These are phyloP conservation scores for Talaromyces sp. DNA, from an alignment of 2,329 filamentous ascomycete genomes.

Conservation along the genomic window DNA sequence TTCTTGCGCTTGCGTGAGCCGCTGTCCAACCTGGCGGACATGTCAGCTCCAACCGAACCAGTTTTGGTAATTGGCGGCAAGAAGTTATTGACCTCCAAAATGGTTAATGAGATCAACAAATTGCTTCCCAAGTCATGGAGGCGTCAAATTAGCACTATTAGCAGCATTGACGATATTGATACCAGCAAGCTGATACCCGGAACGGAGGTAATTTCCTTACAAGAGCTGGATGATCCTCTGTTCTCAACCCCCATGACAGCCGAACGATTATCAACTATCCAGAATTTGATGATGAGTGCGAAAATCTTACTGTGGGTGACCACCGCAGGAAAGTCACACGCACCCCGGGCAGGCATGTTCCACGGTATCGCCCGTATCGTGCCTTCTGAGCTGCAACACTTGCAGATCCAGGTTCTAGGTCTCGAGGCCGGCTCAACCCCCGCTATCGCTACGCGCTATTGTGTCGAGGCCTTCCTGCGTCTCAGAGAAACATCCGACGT, in stretches of 20 bases:
- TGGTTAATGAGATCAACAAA: background rate
- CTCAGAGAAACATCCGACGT: slow-evolving; percentile 12
- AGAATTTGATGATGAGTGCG: background rate
- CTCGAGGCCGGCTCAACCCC: background rate
- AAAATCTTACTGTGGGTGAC: slow-evolving; percentile 11
- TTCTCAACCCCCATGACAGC: background rate
- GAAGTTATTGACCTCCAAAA: background rate
- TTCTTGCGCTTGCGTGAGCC: slow-evolving; percentile 1
- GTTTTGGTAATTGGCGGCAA: slow-evolving; percentile 1
- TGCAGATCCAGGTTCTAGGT: slow-evolving; percentile 3
- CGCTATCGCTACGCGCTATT: slow-evolving; percentile 8
- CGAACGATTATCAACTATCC: background rate
- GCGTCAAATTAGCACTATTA: background rate
- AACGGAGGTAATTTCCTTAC: background rate
- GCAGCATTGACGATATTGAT: background rate
- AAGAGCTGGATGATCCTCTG: slow-evolving; percentile 1
- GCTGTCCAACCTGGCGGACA: background rate
- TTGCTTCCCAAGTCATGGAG: background rate
- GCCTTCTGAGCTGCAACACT: background rate
- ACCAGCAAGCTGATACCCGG: background rate
- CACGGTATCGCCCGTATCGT: slow-evolving; percentile 6
- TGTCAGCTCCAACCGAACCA: background rate
- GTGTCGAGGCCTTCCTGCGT: background rate
- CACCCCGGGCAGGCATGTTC: slow-evolving; percentile 5
- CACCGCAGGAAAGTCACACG: background rate